phyloP scores from a whole-genome alignment of 495 filamentous ascomycete species.

The Pyrenopolyporus hunteri region DNA sequence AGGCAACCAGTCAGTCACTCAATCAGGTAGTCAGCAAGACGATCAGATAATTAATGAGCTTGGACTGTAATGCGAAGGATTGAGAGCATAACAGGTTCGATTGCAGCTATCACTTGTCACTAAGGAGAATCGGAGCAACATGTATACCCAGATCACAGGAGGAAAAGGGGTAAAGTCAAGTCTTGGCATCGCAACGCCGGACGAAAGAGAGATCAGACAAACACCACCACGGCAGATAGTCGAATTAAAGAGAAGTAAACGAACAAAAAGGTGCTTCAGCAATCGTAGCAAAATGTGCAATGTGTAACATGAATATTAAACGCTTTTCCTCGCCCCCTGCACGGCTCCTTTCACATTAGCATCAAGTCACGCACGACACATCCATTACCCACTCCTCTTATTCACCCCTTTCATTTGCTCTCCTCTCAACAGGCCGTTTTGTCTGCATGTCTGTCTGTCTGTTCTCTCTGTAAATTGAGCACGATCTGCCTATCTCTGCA shows the following conservation, averaged over 20 bases:
- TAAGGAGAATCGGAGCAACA: background rate
- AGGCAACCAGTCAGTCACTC: background rate
- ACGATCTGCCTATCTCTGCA: conserved; percentile 38
- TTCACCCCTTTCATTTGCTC: no score
- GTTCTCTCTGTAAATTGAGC: conserved; percentile 24
- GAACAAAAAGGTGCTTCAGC: no score
- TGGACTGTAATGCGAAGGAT: conserved; percentile 3
- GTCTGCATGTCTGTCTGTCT: background rate
- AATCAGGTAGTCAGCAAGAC: background rate
- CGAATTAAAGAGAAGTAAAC: background rate
- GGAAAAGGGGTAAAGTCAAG: background rate
- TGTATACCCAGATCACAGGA: conserved; percentile 25
- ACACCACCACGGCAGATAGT: conserved; percentile 1
- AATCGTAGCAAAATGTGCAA: no score
- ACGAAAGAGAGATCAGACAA: no score
- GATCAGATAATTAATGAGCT: background rate
- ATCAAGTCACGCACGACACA: background rate
- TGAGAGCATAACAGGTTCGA: background rate
- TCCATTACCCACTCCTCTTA: no score
- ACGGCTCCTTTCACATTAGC: conserved; percentile 2
- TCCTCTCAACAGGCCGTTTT: background rate
- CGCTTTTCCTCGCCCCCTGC: background rate
- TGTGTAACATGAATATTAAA: background rate
- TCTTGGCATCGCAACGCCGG: conserved; percentile 7
- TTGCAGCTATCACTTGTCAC: no score